Evolutionary conservation across 805 yeast genomes (phyloP).

Genomic region (Candida verbasci): DNA sequence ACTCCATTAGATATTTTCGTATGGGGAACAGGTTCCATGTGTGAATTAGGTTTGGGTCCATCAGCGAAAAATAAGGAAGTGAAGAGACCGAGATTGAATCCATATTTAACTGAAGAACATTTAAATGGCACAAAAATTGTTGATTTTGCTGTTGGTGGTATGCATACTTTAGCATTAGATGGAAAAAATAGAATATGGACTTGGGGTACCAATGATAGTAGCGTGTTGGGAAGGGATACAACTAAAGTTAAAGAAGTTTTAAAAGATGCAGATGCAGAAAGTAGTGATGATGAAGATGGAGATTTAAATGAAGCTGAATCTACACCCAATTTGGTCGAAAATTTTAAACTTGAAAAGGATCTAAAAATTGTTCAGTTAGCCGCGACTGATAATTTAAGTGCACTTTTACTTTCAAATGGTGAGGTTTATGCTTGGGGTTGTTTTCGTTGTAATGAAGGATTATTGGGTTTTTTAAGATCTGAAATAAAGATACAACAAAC

Average conservation of each 20-base stretch:
- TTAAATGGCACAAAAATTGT: slow-evolving; percentile 59
- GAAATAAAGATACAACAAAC: slow-evolving; percentile 56
- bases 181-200: slow-evolving; percentile 81
- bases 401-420: slow-evolving; percentile 74
- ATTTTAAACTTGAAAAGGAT: slow-evolving; percentile 42
- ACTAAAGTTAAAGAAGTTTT: slow-evolving; percentile 56
- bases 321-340: slow-evolving; percentile 76
- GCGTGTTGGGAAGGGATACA: slow-evolving; percentile 86
- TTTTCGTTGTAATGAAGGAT: slow-evolving; percentile 89
- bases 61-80: slow-evolving; percentile 87
- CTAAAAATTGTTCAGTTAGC: slow-evolving; percentile 70
- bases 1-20: slow-evolving; percentile 73
- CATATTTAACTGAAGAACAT: slow-evolving; percentile 55
- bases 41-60: slow-evolving; percentile 97
- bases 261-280: slow-evolving; percentile 57
- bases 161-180: slow-evolving; percentile 86
- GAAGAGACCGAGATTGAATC: slow-evolving; percentile 91
- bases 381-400: slow-evolving; percentile 90
- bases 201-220: slow-evolving; percentile 96
- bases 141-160: slow-evolving; percentile 92
- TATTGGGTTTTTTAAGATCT: slow-evolving; percentile 68
- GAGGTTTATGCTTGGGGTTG: slow-evolving; percentile 98
- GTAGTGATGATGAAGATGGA: slow-evolving; percentile 66
- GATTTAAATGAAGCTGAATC: slow-evolving; percentile 86
- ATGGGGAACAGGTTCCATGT: slow-evolving; percentile 97